Conservation (phyloP, 176 grass and related monocot genomes). For the Microstegium vimineum region DNA sequence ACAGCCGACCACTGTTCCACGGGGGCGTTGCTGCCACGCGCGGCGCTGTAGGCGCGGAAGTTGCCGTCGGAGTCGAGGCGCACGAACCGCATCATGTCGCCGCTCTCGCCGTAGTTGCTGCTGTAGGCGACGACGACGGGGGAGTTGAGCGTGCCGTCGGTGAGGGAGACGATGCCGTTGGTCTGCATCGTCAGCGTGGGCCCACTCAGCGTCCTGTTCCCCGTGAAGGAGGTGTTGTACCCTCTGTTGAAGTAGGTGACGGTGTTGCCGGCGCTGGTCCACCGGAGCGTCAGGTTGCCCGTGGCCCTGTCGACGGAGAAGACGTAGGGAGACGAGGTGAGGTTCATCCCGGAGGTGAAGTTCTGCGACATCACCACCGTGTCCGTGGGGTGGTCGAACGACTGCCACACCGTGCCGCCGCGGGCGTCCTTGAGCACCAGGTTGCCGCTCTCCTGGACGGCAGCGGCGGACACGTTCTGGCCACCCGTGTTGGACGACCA, state of each 20-base stretch:
- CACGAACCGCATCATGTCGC: constrained; percentile 67
- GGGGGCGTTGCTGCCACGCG: constrained; percentile 30
- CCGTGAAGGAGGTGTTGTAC: constrained; percentile 65
- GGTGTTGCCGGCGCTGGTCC: constrained; percentile 10
- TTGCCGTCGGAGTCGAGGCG: constrained; percentile 79
- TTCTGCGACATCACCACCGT: constrained; percentile 69
- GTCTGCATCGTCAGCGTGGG: constrained; percentile 65
- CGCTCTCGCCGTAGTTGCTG: constrained; percentile 87
- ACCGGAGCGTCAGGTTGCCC: constrained; percentile 76
- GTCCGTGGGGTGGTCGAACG: constrained; percentile 73
- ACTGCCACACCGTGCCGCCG: constrained; percentile 48
- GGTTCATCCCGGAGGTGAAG: constrained; percentile 42
- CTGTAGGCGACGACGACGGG: constrained; percentile 80
- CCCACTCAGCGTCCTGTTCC: constrained; percentile 47
- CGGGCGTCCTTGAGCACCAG: constrained; percentile 53
- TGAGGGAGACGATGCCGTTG: constrained; percentile 78
- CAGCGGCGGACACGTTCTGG: constrained; percentile 37
- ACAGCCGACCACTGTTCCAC: constrained; percentile 75
- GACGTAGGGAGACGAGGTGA: constrained; percentile 45
- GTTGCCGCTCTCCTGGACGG: constrained; percentile 53
- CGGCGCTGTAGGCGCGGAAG: constrained; percentile 73
- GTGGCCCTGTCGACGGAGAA: constrained; percentile 35
- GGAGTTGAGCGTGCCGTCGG: constrained; percentile 39
- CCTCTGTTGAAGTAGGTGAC: constrained; percentile 85
- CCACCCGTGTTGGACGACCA: constrained; percentile 62